Base-by-base conservation (phyloP, 2,329 filamentous ascomycete genomes). In the Leptosphaerulina australis region DNA sequence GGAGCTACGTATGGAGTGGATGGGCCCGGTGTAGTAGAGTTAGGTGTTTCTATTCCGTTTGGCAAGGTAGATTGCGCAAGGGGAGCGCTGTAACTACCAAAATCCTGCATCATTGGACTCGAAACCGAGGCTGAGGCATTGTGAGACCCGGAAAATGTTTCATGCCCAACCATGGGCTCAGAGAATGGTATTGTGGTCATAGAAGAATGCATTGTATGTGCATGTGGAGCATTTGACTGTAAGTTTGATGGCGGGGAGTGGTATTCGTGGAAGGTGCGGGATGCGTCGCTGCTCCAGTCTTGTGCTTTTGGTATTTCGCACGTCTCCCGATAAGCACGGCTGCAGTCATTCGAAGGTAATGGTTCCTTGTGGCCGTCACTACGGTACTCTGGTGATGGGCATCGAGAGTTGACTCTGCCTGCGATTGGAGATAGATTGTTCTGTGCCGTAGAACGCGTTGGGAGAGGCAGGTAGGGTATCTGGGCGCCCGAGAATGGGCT, bases 321-420 rank as follows among this genome's bases (percentile, higher is more conserved):
- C 3, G 20, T 11, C 12, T 18, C 33, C 3, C 18, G 21, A 8
- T 31, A 22, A 7, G 14, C 14, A 7, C 20, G 14, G 5, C 31
- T 11, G 5, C 15, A 18, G 12, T 36, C 21, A 4, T 28, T 31
- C 6, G 14, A 26, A n/a, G 36, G 36, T n/a, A 51, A 28, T 1
- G 41, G 36, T 5, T 41, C n/a, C 14, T 31, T 51, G 21, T 36
- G 36, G 10, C 41, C 29, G n/a, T 37, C 48, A 12, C 24, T 45
- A n/a, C 48, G 18, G 20, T 51, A 21, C 24, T 36, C 30, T 26
- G 30, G 15, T 5, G 47, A 35, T 12, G 41, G 25, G 7, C 36
- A 45, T 3, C 25, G 24, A 15, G 35, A 25, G 14, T 20, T 26
- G 5, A 36, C 18, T 24, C 24, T 21, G 1, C 29, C 36, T 25